phyloP scores from a whole-genome alignment of 2,329 filamentous ascomycete species.

The Neocucurbitaria cava region DNA sequence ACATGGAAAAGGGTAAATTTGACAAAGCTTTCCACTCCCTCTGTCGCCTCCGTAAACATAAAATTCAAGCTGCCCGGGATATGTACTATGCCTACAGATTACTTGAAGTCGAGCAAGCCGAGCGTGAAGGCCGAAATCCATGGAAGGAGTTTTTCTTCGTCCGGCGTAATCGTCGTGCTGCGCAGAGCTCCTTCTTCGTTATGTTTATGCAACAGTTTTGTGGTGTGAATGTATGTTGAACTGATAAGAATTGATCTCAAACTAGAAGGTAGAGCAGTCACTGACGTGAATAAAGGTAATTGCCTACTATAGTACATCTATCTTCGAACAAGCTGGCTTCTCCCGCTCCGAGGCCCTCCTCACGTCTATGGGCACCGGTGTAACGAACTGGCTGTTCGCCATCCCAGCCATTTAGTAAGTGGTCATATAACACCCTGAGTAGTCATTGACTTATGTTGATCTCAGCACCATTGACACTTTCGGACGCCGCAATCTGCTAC shows the following conservation, averaged over 20 bases:
- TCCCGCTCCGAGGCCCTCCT: conserved; percentile 45
- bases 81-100: conserved; percentile 58
- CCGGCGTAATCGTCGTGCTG: conserved; percentile 43
- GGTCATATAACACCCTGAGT: neutral
- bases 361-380: conserved; percentile 53
- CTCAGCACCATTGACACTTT: conserved; percentile 56
- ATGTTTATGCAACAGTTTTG: conserved; percentile 46
- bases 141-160: conserved; percentile 45
- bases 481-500: conserved; percentile 52
- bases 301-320: conserved; percentile 37
- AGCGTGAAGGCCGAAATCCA: conserved; percentile 40
- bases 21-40: conserved; percentile 40
- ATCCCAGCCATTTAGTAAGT: conserved; percentile 47
- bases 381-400: conserved; percentile 55
- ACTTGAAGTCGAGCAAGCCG: conserved; percentile 45
- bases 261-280: no score
- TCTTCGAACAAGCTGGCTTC: conserved; percentile 46
- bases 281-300: no score
- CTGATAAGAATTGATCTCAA: no score
- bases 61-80: conserved; percentile 63
- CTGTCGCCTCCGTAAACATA: conserved; percentile 61
- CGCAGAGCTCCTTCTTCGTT: conserved; percentile 41
- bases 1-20: conserved; percentile 46
- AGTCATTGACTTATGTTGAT: neutral
- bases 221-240: conserved; percentile 38